Evolutionary conservation across 225 moss, liverwort and hornwort genomes (phyloP).

Genomic region (Thuidium tamariscinum): DNA sequence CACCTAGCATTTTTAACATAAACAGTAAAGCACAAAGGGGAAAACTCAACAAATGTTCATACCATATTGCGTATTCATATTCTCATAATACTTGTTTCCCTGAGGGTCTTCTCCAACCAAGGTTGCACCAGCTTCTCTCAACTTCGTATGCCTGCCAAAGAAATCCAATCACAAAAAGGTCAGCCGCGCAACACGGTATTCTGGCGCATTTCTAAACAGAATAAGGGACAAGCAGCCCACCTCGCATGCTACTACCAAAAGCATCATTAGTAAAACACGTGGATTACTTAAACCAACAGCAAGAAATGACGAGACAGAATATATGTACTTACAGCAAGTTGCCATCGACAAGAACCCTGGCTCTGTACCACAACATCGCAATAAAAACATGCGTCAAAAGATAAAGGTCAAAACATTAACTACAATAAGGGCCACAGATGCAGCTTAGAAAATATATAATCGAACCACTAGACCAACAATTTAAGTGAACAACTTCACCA

Average conservation of each 20-base stretch:
- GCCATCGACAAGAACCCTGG: conserved; percentile 34
- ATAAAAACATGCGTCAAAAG: background rate
- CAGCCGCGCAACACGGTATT: background rate
- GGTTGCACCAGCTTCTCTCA: conserved; percentile 43
- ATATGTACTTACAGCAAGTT: conserved; percentile 49
- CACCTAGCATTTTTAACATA: background rate
- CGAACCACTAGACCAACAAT: background rate
- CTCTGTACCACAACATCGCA: conserved; percentile 27
- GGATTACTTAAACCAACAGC: background rate
- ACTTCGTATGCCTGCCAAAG: conserved; percentile 47
- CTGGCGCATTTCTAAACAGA: background rate
- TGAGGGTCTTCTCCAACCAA: conserved; percentile 57
- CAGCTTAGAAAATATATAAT: background rate
- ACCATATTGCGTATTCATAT: conserved; percentile 62
- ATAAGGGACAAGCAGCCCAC: background rate
- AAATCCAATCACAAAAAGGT: background rate
- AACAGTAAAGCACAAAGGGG: background rate
- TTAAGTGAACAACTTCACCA: background rate
- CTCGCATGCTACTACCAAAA: background rate
- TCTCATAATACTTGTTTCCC: conserved; percentile 81
- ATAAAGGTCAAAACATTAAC: background rate
- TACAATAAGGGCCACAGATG: background rate
- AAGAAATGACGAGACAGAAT: background rate
- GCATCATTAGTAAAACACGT: background rate
- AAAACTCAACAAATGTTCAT: background rate